Base-by-base conservation (phyloP, 768 basidiomycete species). In the Boletus subparvulus region DNA sequence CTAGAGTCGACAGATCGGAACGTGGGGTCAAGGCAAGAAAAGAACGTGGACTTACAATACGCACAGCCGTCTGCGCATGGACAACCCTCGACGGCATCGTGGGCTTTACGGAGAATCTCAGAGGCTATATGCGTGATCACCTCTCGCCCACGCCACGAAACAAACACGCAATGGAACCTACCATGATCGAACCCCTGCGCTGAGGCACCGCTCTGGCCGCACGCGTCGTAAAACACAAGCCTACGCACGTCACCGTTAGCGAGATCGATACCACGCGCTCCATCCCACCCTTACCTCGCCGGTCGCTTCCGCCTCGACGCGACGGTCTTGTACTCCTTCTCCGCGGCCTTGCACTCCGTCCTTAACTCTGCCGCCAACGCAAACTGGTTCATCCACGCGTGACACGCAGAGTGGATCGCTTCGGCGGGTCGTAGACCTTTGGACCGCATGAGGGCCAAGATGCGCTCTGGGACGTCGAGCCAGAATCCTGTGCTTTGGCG, bases 111-210 rank as follows among this genome's bases (percentile, higher is more conserved):
- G 21, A 94, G 70, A 44, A 90, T 75, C 41, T 82, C 78, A 11
- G 72, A 82, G 52, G 69, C 85, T 92, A 78, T 47, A 3, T 32
- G 30, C n/a, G 28, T 28, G 5, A 21, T 45, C 16, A 47, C n/a
- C 17, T 11, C n/a, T n/a, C n/a, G n/a, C n/a, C 12, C 13, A 17
- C n/a, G 14, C 1, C 12, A 50, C 33, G 11, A 3, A 19, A 6
- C 37, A 14, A 7, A 17, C 8, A 1, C 19, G 35, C 16, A 17
- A 50, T 37, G 7, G n/a, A 33, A 37, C 65, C 17, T 64, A 89
- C 91, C 81, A 62, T 90, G 84, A 63, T 94, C 94, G 64, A 94
- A 94, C 3, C 88, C 91, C 65, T 86, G 91, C 3, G 84, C 81
- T 32, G 88, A 82, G 7, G 88, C 77, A 0, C 90, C 88, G 17